phyloP scores from a whole-genome alignment of 2,329 filamentous ascomycete species.

The Hypoxylon sp. region DNA sequence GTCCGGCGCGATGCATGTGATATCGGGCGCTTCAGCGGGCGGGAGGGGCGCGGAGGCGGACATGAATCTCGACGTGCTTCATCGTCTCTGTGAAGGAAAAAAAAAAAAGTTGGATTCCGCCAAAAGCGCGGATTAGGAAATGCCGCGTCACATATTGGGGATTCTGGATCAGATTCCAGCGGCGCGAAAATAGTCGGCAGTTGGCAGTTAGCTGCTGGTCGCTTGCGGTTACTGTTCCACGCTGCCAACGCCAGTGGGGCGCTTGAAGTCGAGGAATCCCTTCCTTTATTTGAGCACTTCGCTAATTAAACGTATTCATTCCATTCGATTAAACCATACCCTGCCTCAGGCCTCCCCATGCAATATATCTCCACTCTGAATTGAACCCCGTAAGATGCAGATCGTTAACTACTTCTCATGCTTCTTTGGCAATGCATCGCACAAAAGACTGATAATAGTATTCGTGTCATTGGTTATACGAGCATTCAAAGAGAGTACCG shows the following conservation, averaged over 20 bases:
- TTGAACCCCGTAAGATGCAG: background rate
- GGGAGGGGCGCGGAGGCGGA: constrained; percentile 32
- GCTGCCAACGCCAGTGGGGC: constrained; percentile 23
- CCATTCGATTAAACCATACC: no score
- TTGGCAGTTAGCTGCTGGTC: background rate
- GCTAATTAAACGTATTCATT: no score
- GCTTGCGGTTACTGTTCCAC: constrained; percentile 19
- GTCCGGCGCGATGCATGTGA: constrained; percentile 42
- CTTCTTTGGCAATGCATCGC: background rate
- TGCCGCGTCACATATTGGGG: background rate
- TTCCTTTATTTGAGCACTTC: background rate
- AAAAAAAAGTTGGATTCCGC: background rate
- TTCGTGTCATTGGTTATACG: background rate
- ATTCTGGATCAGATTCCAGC: constrained; percentile 19
- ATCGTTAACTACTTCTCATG: no score
- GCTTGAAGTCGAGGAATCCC: background rate
- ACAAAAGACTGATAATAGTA: background rate
- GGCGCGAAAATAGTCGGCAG: constrained; percentile 2
- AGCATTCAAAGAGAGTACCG: background rate
- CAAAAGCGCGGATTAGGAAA: constrained; percentile 9
- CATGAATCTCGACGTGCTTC: constrained; percentile 37
- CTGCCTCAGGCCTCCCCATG: background rate
- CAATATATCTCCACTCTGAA: background rate
- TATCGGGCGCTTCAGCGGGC: constrained; percentile 34
- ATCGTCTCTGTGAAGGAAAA: constrained; percentile 35